Conservation (phyloP, 768 basidiomycete species). For the Phallus indusiatus region DNA sequence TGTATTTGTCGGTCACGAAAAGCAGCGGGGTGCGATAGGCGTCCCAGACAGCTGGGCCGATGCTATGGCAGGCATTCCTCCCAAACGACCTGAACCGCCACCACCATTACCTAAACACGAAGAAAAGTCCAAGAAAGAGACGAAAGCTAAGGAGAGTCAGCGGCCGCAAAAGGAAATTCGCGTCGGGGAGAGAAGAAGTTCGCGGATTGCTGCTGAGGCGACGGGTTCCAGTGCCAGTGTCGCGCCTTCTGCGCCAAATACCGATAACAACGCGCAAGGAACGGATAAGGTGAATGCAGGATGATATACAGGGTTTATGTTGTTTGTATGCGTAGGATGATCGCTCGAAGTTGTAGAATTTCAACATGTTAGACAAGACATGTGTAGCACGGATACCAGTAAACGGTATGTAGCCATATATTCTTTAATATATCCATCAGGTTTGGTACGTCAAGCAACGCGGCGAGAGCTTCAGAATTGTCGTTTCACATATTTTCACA, state of each 20-base stretch:
- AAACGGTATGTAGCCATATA: too few species aligned
- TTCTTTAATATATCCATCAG: too few species aligned
- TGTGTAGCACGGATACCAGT: too few species aligned
- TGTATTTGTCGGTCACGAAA: conserved; percentile 19
- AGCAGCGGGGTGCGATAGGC: conserved; percentile 17
- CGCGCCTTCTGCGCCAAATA: neutral
- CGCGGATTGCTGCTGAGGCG: conserved; percentile 6
- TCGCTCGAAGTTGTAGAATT: too few species aligned
- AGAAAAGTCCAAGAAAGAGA: conserved; percentile 4
- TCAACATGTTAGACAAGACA: too few species aligned
- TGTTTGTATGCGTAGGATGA: too few species aligned
- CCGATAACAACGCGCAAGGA: neutral
- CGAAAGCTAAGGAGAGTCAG: neutral
- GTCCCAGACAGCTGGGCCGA: conserved; percentile 14
- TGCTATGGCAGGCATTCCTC: conserved; percentile 9
- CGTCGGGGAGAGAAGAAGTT: conserved; percentile 8
- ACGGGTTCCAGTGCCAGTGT: neutral
- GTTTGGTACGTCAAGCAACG: too few species aligned
- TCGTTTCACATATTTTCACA: too few species aligned
- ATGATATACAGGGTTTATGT: neutral
- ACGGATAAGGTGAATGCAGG: neutral
- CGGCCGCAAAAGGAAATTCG: neutral
- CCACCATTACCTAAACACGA: neutral
- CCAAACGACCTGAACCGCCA: neutral
- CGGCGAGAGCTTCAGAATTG: too few species aligned